A percentile compares a stretch with the other conserved stretches of the same genome.
phyloP scores from a whole-genome alignment of 2,329 filamentous ascomycete genomes.

The Zalaria sp. region DNA sequence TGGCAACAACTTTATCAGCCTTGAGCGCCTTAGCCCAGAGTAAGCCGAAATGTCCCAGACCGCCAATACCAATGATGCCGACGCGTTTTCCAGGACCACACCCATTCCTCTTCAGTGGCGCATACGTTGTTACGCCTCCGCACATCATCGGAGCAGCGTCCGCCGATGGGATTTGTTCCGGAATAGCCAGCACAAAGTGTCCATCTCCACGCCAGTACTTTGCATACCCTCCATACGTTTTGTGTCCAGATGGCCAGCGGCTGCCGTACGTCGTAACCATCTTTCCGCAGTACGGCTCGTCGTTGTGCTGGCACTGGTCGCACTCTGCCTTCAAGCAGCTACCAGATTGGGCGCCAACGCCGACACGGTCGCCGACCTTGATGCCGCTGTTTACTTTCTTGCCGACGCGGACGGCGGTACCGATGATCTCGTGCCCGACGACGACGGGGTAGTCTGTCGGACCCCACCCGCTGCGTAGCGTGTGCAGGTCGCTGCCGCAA shows the following conservation, averaged over 20 bases:
- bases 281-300: slow-evolving; percentile 15
- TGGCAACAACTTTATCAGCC: slow-evolving; percentile 49
- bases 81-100: slow-evolving; percentile 55
- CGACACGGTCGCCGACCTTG: slow-evolving; percentile 25
- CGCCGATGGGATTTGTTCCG: slow-evolving; percentile 30
- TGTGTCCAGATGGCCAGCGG: slow-evolving; percentile 24
- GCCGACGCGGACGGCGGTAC: slow-evolving; percentile 12
- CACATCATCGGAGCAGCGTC: slow-evolving; percentile 57
- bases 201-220: slow-evolving; percentile 38
- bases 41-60: slow-evolving; percentile 54
- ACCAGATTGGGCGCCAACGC: slow-evolving; percentile 33
- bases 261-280: slow-evolving; percentile 16
- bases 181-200: slow-evolving; percentile 44
- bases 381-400: slow-evolving; percentile 10
- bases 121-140: slow-evolving; percentile 59
- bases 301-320: slow-evolving; percentile 31
- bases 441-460: slow-evolving; percentile 7
- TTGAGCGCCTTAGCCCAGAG: slow-evolving; percentile 56
- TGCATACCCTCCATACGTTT: slow-evolving; percentile 49
- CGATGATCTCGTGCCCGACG: slow-evolving; percentile 13
- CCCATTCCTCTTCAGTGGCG: slow-evolving; percentile 50
- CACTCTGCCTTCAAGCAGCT: slow-evolving; percentile 32
- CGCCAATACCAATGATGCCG: slow-evolving; percentile 57
- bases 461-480: slow-evolving; percentile 23
- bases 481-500: slow-evolving; percentile 18